Evolutionary conservation across 345 rosid species (phyloP).

Genomic region (Hypericum perforatum): DNA sequence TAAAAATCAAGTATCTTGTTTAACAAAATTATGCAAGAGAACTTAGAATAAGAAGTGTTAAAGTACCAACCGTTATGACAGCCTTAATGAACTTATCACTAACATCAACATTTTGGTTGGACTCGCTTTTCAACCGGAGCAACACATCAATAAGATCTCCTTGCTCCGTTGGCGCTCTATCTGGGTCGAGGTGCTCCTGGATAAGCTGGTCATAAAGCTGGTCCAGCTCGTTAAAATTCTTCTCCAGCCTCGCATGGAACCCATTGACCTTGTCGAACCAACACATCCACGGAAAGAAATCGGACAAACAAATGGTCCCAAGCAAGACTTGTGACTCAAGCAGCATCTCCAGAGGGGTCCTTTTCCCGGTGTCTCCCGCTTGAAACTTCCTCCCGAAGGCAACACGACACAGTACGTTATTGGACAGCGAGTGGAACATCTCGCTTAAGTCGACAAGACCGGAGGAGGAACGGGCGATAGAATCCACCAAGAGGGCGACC

Average conservation of each 20-base stretch:
- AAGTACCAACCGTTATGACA: slow-evolving; percentile 2
- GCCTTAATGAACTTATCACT: slow-evolving; percentile 6
- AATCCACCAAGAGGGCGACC: not conserved
- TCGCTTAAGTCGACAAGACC: slow-evolving; percentile 22
- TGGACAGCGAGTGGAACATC: slow-evolving; percentile 10
- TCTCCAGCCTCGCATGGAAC: slow-evolving; percentile 15
- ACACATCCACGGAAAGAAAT: slow-evolving; percentile 30
- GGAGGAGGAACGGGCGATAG: slow-evolving; percentile 9
- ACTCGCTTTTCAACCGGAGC: slow-evolving; percentile 6
- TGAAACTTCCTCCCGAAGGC: slow-evolving; percentile 24
- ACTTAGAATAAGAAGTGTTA: not conserved
- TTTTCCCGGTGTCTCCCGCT: not conserved
- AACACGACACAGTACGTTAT: slow-evolving; percentile 23
- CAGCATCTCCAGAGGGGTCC: slow-evolving; percentile 17
- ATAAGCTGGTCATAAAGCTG: slow-evolving; percentile 23
- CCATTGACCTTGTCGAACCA: slow-evolving; percentile 37
- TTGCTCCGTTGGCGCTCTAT: slow-evolving; percentile 9
- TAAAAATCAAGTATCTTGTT: no score
- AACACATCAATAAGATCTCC: slow-evolving; percentile 14
- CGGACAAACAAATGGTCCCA: slow-evolving; percentile 23
- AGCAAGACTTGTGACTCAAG: slow-evolving; percentile 15
- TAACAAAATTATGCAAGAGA: not conserved
- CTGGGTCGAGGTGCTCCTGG: slow-evolving; percentile 23
- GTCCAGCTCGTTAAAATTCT: slow-evolving; percentile 25
- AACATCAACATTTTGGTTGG: not conserved